Percentiles rank a stretch among this genome's conserved stretches.
Conservation (phyloP, 805 yeast species). For the Ogataea methylovora region DNA sequence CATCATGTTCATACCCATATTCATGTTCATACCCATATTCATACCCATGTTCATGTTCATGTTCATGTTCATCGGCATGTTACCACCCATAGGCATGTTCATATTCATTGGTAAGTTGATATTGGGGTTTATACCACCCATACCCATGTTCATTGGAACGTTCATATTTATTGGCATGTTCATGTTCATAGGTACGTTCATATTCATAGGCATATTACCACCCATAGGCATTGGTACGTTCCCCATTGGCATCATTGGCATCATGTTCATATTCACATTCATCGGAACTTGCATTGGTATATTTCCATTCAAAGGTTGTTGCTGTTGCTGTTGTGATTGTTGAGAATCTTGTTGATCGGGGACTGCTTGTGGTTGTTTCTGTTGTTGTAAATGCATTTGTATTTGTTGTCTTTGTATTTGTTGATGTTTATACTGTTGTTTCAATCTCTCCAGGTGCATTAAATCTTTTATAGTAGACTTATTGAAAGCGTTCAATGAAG, state of each 20-base stretch:
- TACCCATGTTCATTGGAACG: no score
- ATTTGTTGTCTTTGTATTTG: neutral
- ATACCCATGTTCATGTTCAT: constrained; percentile 6
- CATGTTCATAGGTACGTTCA: no score
- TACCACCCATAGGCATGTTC: no score
- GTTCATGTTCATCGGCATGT: constrained; percentile 6
- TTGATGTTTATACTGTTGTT: constrained; percentile 10
- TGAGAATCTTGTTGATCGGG: constrained; percentile 25
- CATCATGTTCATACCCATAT: constrained; percentile 5
- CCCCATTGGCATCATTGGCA: no score
- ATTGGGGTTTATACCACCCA: no score
- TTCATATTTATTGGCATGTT: no score
- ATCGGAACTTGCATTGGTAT: constrained; percentile 10
- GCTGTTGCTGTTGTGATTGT: constrained; percentile 10
- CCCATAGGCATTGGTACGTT: no score
- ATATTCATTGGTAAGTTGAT: no score
- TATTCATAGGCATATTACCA: no score
- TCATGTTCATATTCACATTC: no score
- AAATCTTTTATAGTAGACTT: constrained; percentile 14
- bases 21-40: constrained; percentile 5
- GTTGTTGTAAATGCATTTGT: no score
- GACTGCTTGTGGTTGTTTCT: constrained; percentile 10
- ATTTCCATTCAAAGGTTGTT: constrained; percentile 10
- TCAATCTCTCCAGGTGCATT: constrained; percentile 10
- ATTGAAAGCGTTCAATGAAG: constrained; percentile 49